phyloP scores from a whole-genome alignment of 192 early-diverging fungal species.

The Funneliformis mosseae region DNA sequence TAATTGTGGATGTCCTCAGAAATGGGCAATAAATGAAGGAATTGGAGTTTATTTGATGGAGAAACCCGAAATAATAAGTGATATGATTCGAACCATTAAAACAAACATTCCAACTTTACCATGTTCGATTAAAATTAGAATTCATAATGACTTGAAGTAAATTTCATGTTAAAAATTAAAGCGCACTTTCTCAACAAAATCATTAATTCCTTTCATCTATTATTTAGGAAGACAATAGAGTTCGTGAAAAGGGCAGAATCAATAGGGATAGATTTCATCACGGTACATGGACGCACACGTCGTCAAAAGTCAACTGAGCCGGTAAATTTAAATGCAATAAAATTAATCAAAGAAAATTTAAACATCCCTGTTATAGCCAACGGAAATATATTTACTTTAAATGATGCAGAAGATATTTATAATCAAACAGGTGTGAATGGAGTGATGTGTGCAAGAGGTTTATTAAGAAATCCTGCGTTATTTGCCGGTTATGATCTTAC shows the following conservation, averaged over 20 bases:
- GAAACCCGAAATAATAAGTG: conserved; percentile 84
- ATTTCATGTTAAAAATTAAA: neutral
- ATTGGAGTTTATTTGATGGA: conserved; percentile 89
- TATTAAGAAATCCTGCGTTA: conserved; percentile 91
- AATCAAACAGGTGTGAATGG: conserved; percentile 78
- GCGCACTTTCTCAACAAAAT: neutral
- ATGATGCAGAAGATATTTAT: conserved; percentile 79
- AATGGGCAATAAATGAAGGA: conserved; percentile 89
- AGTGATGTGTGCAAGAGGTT: conserved; percentile 90
- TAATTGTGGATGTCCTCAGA: conserved; percentile 97
- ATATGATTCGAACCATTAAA: conserved; percentile 89
- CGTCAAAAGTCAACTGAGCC: conserved; percentile 80
- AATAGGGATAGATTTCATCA: conserved; percentile 87
- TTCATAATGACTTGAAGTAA: conserved; percentile 73
- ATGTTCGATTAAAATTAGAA: conserved; percentile 86
- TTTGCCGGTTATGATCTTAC: conserved; percentile 83
- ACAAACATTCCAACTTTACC: conserved; percentile 67
- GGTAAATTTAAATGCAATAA: conserved; percentile 80
- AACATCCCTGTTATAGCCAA: conserved; percentile 87
- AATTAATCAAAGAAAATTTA: conserved; percentile 78
- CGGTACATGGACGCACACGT: conserved; percentile 88
- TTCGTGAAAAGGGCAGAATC: conserved; percentile 81
- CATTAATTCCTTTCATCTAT: conserved; percentile 4
- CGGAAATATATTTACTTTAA: conserved; percentile 75
- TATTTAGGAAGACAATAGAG: conserved; percentile 73